These are phyloP conservation scores for Mortierella alpina DNA, from an alignment of 192 early-diverging fungal genomes.

Conservation along the genomic window DNA sequence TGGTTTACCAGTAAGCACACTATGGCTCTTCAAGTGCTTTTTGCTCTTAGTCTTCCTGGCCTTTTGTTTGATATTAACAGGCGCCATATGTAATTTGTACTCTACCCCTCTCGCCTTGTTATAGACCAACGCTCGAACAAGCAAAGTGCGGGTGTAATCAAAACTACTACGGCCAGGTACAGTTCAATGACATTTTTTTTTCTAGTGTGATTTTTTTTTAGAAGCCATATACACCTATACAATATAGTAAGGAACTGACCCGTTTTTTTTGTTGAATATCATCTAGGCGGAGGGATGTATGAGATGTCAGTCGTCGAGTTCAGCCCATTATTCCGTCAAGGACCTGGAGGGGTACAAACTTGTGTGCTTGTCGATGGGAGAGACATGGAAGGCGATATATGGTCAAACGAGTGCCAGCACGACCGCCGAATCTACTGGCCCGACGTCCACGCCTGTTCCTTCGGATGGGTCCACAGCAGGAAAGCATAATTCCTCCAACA, in stretches of 20 bases:
- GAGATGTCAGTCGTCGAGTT: constrained; percentile 18
- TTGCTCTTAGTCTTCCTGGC: not conserved
- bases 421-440: not conserved
- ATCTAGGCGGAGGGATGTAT: constrained; percentile 21
- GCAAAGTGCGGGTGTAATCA: constrained; percentile 34
- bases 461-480: not conserved
- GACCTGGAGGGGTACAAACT: constrained; percentile 3
- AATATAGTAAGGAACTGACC: not conserved
- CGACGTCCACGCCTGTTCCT: not conserved
- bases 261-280: not conserved
- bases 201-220: not conserved
- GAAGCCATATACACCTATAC: not conserved
- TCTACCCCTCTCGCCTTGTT: not conserved
- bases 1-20: constrained; percentile 43
- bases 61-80: not conserved
- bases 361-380: constrained; percentile 22
- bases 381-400: constrained; percentile 35
- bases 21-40: not conserved
- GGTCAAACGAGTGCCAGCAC: constrained; percentile 7
- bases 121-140: constrained; percentile 26
- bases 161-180: constrained; percentile 44
- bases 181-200: not conserved
- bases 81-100: not conserved
- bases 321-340: constrained; percentile 33
- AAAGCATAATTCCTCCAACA: not conserved